These are phyloP conservation scores for Phaseolus lunatus DNA, from an alignment of 306 rosid genomes.

Conservation along the genomic window DNA sequence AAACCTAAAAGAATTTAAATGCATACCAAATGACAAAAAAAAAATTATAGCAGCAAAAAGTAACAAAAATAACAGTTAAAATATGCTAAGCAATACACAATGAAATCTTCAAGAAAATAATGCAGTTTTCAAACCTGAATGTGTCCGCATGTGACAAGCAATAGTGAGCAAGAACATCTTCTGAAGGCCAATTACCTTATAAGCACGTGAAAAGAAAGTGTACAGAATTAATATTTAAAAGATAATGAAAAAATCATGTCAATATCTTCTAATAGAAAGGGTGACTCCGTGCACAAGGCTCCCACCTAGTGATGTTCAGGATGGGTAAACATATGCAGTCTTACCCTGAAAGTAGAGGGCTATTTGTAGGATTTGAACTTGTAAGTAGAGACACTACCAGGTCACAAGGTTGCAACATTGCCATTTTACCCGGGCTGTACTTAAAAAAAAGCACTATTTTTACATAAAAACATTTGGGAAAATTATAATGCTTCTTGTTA, in stretches of 20 bases:
- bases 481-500: not conserved
- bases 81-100: slow-evolving; percentile 32
- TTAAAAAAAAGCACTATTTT: slow-evolving; percentile 1
- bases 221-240: slow-evolving; percentile 15
- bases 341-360: not conserved
- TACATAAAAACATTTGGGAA: slow-evolving; percentile 10
- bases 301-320: not conserved
- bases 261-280: not conserved
- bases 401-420: not conserved
- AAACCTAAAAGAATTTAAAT: slow-evolving; percentile 56
- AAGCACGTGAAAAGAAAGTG: slow-evolving; percentile 17
- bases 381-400: not conserved
- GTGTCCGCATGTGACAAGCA: slow-evolving; percentile 67
- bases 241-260: slow-evolving; percentile 6
- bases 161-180: slow-evolving; percentile 91
- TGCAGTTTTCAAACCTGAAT: slow-evolving; percentile 64
- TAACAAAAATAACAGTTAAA: slow-evolving; percentile 37
- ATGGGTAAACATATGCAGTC: not conserved
- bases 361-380: not conserved
- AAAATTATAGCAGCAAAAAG: slow-evolving; percentile 26
- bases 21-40: not conserved
- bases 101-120: slow-evolving; percentile 26
- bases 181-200: slow-evolving; percentile 98
- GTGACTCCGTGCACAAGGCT: not conserved
- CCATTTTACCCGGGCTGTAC: not conserved